These are phyloP conservation scores for Stephanodiscus triporus DNA, from an alignment of 108 stramenopile genomes.

Conservation along the genomic window DNA sequence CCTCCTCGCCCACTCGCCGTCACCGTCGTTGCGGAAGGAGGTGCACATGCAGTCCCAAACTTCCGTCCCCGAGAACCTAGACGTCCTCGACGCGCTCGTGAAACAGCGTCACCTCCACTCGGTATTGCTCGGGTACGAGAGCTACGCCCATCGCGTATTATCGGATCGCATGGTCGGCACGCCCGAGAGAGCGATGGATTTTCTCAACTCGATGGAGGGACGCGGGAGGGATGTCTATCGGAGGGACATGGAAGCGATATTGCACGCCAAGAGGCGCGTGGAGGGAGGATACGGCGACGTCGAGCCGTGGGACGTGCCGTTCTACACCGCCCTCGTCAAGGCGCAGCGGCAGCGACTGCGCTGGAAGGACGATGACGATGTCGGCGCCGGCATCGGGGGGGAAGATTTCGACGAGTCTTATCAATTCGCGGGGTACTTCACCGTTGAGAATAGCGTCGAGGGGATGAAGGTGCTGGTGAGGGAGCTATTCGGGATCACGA, in stretches of 20 bases:
- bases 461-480: conserved; percentile 71
- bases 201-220: conserved; percentile 57
- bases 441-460: conserved; percentile 71
- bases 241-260: conserved; percentile 66
- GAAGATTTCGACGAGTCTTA: conserved; percentile 15
- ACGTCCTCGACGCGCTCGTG: conserved; percentile 73
- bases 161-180: conserved; percentile 78
- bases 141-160: conserved; percentile 75
- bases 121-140: conserved; percentile 62
- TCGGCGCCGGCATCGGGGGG: conserved; percentile 15
- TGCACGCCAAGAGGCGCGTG: conserved; percentile 59
- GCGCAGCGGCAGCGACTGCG: conserved; percentile 48
- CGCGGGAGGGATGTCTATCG: conserved; percentile 35
- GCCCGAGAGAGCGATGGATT: conserved; percentile 53
- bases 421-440: conserved; percentile 61
- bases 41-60: conserved; percentile 75
- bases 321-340: conserved; percentile 69
- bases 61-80: conserved; percentile 71
- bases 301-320: conserved; percentile 91
- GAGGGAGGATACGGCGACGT: conserved; percentile 58
- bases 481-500: conserved; percentile 78
- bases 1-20: conserved; percentile 63
- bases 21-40: conserved; percentile 66
- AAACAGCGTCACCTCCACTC: conserved; percentile 71
- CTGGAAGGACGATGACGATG: conserved; percentile 49